These are phyloP conservation scores for Coniochaeta hoffmannii DNA, from an alignment of 2,329 filamentous ascomycete genomes.

Conservation along the genomic window DNA sequence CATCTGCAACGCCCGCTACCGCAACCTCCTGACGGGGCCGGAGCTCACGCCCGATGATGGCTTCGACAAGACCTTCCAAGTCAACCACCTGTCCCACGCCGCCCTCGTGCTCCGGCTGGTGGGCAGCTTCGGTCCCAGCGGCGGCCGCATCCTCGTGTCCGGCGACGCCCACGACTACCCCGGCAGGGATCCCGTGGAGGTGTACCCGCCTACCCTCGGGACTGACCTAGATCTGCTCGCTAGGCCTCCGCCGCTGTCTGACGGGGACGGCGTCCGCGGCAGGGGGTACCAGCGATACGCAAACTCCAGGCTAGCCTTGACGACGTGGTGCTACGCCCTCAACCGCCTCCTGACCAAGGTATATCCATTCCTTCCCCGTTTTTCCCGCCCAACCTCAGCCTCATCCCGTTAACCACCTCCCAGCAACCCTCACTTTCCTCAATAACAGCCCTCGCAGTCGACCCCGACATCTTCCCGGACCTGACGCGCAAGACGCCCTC, in stretches of 20 bases:
- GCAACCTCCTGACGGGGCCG: constrained; percentile 22
- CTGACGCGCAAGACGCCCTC: constrained; percentile 24
- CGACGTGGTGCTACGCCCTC: constrained; percentile 32
- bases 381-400: neutral
- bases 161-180: constrained; percentile 25
- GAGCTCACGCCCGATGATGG: constrained; percentile 26
- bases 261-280: constrained; percentile 20
- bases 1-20: constrained; percentile 32
- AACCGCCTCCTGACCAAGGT: constrained; percentile 20
- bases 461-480: constrained; percentile 26
- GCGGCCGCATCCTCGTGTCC: constrained; percentile 42
- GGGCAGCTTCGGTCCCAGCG: constrained; percentile 60
- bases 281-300: constrained; percentile 35
- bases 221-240: constrained; percentile 26
- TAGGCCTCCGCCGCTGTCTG: constrained; percentile 18
- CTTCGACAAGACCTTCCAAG: constrained; percentile 30
- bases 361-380: neutral
- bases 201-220: constrained; percentile 24
- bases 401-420: constrained; percentile 11
- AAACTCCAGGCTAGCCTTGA: constrained; percentile 29
- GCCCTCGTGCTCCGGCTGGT: constrained; percentile 30
- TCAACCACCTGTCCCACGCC: constrained; percentile 29
- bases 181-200: constrained; percentile 27
- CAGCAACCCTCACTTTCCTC: constrained; percentile 19
- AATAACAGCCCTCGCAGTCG: constrained; percentile 21